Conservation (phyloP, 148 eudicot species). For the Rhododendron griersonianum region DNA sequence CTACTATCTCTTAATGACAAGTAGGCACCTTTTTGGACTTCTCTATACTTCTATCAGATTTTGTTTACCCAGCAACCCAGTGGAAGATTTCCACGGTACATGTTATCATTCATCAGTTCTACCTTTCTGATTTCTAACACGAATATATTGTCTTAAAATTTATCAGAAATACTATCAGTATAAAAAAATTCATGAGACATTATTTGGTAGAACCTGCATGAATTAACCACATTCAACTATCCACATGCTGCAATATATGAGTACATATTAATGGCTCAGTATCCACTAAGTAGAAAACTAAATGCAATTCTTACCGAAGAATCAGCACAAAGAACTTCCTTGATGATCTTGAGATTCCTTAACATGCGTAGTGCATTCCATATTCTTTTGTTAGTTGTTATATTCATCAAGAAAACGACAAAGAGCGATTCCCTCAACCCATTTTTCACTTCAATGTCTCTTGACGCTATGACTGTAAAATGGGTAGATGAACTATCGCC, state of each 20-base stretch:
- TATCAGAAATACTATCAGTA: background rate
- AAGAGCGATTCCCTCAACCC: constrained; percentile 26
- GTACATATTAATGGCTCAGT: background rate
- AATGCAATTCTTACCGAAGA: constrained; percentile 23
- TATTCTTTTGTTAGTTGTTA: constrained; percentile 44
- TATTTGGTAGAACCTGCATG: background rate
- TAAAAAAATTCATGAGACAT: background rate
- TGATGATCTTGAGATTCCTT: constrained; percentile 32
- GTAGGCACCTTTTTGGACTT: background rate
- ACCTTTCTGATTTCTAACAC: background rate
- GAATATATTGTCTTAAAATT: background rate
- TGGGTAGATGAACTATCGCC: constrained; percentile 21
- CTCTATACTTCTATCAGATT: background rate
- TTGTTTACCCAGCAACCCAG: background rate
- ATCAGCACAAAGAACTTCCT: constrained; percentile 26
- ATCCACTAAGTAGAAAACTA: background rate
- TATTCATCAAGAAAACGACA: constrained; percentile 49
- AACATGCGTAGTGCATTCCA: constrained; percentile 52
- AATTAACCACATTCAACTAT: background rate
- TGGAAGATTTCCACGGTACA: background rate
- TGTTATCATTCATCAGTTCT: background rate
- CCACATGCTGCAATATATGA: background rate
- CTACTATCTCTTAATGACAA: background rate
- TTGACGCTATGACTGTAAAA: constrained; percentile 34
- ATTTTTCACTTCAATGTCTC: constrained; percentile 20